Evolutionary conservation across 805 yeast genomes (phyloP), one percentile per base, ranked within the genome.

Genomic region (Candida easanensis): DNA sequence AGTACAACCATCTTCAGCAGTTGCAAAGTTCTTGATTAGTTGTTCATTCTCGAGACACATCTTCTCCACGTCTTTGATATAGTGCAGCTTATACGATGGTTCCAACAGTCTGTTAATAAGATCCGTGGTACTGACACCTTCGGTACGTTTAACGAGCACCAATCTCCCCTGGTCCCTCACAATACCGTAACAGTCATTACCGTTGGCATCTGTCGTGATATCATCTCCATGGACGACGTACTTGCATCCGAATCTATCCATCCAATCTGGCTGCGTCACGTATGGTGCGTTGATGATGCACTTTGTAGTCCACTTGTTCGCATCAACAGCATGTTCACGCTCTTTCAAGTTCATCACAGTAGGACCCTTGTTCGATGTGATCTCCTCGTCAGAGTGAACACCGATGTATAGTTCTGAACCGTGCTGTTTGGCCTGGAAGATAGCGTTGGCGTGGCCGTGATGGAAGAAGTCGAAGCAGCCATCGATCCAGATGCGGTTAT

Each of bases 161-260:
- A 91, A 87, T 52, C 91, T 68, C n/a, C 95, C 96, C 59, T 79
- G 65, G 41, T 87, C 88, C 61, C 91, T 90, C 52, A 90, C 87
- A 20, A 63, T 73, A 45, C 84, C 83, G 65, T 93, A 93, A 57
- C 97, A 88, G 65, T 93, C 99, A 44, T 87, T 82, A 2, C 99
- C 99, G 58, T 88, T 75, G 14, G 96, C 96, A 64, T 93, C 98
- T 2, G 97, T 86, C 20, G 97, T 93, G 52, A 93, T 88, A 60
- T 93, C 99, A 64, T 93, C 99, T 6, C 99, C 99, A 63, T 93
- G 99, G 10, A 93, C 96, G n/a, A 93, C 99, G 61, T 82, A 93
- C 58, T 79, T 66, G 68, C 99, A 93, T 6, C 76, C 77, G 58
- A 78, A 78, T 20, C 70, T 52, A 53, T 85, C 88, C 88, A 88